Conservation (phyloP, 164 flowering plant species). For the Vitis rupestris region DNA sequence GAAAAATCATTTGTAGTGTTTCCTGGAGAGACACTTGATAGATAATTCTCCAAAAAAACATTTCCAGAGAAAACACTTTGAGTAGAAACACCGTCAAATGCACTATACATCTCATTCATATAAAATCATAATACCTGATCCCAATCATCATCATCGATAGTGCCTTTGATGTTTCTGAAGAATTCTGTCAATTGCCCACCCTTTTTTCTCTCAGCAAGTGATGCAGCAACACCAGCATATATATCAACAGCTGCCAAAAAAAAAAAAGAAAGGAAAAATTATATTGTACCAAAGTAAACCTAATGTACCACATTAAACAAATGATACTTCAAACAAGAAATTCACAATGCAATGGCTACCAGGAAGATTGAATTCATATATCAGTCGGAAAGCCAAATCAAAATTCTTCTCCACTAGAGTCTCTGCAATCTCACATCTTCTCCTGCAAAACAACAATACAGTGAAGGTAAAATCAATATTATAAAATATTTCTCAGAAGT, state of each 20-base stretch:
- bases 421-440: constrained; percentile 96
- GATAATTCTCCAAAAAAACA: no score
- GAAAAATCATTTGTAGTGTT: no score
- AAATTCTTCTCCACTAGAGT: constrained; percentile 88
- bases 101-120: no score
- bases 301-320: background rate
- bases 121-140: constrained; percentile 69
- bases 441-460: constrained; percentile 45
- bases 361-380: constrained; percentile 85
- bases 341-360: constrained; percentile 39
- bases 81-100: no score
- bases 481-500: background rate
- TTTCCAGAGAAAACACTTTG: no score
- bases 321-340: background rate
- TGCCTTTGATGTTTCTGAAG: constrained; percentile 88
- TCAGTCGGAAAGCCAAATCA: constrained; percentile 90
- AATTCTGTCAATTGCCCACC: constrained; percentile 92
- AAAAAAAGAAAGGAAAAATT: background rate
- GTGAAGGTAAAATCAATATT: background rate
- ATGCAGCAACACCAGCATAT: constrained; percentile 96
- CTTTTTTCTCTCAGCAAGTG: constrained; percentile 92
- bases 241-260: constrained; percentile 83
- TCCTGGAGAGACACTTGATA: no score
- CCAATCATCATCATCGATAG: constrained; percentile 91
- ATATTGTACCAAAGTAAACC: background rate